These are phyloP conservation scores for Glycine latifolia DNA, from an alignment of 306 rosid species.

Conservation along the genomic window DNA sequence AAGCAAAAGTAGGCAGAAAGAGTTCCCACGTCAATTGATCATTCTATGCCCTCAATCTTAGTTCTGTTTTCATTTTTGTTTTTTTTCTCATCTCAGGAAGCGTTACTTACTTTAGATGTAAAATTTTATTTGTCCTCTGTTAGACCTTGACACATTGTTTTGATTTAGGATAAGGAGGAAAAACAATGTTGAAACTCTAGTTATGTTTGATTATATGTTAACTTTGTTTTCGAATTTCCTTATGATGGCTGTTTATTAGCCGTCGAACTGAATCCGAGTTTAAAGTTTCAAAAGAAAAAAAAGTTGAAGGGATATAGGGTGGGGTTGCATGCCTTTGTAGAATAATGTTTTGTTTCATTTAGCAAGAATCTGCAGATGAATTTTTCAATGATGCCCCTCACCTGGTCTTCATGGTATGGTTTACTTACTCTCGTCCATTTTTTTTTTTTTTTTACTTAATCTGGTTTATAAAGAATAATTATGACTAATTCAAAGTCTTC, in stretches of 20 bases:
- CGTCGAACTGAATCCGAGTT: background rate
- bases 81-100: conserved; percentile 6
- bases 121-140: conserved; percentile 14
- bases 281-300: background rate
- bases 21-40: conserved; percentile 23
- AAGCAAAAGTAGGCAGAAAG: conserved; percentile 36
- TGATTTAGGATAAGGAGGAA: conserved; percentile 21
- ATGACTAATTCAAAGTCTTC: too few relatives aligned
- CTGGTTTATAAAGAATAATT: too few relatives aligned
- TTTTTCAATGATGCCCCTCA: too few relatives aligned
- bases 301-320: too few relatives aligned
- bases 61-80: conserved; percentile 6
- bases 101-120: background rate
- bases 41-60: conserved; percentile 30
- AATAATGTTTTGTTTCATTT: too few relatives aligned
- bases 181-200: background rate
- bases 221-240: background rate
- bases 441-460: too few relatives aligned
- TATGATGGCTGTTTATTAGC: background rate
- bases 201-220: background rate
- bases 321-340: too few relatives aligned
- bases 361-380: too few relatives aligned
- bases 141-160: conserved; percentile 30
- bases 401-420: too few relatives aligned
- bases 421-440: too few relatives aligned